Evolutionary conservation across 2,329 filamentous ascomycete genomes (phyloP).

Genomic region (Microdochium trichocladiopsis): DNA sequence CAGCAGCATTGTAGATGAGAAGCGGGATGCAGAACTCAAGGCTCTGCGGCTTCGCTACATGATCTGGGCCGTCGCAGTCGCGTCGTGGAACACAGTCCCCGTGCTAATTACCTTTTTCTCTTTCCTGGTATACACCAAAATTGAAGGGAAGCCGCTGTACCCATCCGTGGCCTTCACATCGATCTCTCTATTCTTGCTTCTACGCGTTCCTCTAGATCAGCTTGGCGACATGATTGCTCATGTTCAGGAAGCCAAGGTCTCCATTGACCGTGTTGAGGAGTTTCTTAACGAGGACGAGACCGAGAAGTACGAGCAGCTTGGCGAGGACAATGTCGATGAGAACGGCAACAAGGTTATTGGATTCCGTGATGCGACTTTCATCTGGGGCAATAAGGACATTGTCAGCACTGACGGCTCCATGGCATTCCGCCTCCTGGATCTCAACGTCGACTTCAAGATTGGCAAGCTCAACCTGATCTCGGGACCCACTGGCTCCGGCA

Average conservation of each 20-base stretch:
- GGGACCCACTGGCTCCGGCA: conserved; percentile 88
- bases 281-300: conserved; percentile 93
- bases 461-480: conserved; percentile 89
- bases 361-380: conserved; percentile 76
- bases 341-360: conserved; percentile 71
- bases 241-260: conserved; percentile 95
- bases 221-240: conserved; percentile 98
- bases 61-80: conserved; percentile 85
- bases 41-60: conserved; percentile 78
- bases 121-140: conserved; percentile 84
- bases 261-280: conserved; percentile 91
- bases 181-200: conserved; percentile 88
- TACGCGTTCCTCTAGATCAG: conserved; percentile 89
- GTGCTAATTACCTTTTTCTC: conserved; percentile 95
- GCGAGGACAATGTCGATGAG: conserved; percentile 60
- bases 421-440: conserved; percentile 74
- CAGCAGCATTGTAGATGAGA: conserved; percentile 79
- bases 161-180: conserved; percentile 95
- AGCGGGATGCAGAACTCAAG: conserved; percentile 70
- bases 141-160: conserved; percentile 83
- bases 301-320: conserved; percentile 85
- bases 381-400: conserved; percentile 72
- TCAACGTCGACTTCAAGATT: conserved; percentile 76
- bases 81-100: conserved; percentile 93
- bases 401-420: conserved; percentile 58